Percentiles rank a stretch among this genome's conserved stretches.
Evolutionary conservation across 2,329 filamentous ascomycete species (phyloP).

Genomic region (Ophiostoma tasmaniense): DNA sequence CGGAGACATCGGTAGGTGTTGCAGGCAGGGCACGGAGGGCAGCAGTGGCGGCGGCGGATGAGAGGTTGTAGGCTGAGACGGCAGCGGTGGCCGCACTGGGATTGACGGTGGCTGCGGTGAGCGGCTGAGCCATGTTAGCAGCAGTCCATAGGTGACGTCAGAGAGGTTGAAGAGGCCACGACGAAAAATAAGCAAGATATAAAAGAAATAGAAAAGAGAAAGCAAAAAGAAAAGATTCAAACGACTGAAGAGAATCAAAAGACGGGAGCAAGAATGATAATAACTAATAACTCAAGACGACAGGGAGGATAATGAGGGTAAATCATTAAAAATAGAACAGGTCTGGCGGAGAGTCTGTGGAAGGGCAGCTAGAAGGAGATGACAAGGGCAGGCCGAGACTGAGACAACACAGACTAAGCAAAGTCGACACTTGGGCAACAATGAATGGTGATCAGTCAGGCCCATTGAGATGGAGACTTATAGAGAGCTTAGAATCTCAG

Average conservation of each 20-base stretch:
- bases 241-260: neutral
- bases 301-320: neutral
- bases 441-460: conserved; percentile 3
- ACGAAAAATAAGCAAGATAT: neutral
- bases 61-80: conserved; percentile 74
- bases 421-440: conserved; percentile 2
- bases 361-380: neutral
- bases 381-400: neutral
- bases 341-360: neutral
- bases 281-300: neutral
- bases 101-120: conserved; percentile 56
- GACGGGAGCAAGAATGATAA: neutral
- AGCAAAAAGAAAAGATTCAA: neutral
- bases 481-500: neutral
- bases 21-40: conserved; percentile 71
- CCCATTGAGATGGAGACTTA: neutral
- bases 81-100: conserved; percentile 72
- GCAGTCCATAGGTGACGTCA: conserved; percentile 13
- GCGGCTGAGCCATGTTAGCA: conserved; percentile 40
- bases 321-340: neutral
- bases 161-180: no score
- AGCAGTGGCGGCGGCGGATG: conserved; percentile 77
- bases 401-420: neutral
- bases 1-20: conserved; percentile 69
- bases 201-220: neutral